These are phyloP conservation scores for Globisporangium irregulare DNA, from an alignment of 352 stramenopile species.

Conservation along the genomic window DNA sequence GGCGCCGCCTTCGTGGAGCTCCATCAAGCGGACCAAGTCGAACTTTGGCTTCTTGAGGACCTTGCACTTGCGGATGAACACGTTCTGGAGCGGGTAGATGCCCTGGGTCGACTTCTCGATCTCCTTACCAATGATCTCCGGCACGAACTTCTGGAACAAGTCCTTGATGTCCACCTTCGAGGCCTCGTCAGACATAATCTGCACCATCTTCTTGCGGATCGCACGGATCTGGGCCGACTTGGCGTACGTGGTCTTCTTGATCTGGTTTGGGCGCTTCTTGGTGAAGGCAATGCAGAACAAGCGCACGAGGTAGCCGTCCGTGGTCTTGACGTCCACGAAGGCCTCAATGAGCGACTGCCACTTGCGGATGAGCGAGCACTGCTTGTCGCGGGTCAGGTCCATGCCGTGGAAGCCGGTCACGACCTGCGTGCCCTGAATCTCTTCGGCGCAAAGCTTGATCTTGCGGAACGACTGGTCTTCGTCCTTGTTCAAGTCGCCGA, in stretches of 20 bases:
- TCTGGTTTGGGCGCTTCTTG: constrained; percentile 98
- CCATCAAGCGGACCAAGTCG: constrained; percentile 99
- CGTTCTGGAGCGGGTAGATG: constrained; percentile 99
- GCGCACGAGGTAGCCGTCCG: constrained; percentile 98
- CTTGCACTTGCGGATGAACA: constrained; percentile 99
- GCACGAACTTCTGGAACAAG: constrained; percentile 99
- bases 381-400: constrained; percentile 97
- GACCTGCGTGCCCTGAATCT: constrained; percentile 92
- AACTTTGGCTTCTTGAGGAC: constrained; percentile 99
- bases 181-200: constrained; percentile 97
- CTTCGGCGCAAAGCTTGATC: constrained; percentile 98
- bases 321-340: constrained; percentile 99
- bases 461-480: constrained; percentile 98
- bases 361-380: constrained; percentile 99
- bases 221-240: constrained; percentile 95
- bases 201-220: constrained; percentile 99
- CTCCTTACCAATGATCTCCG: constrained; percentile 97
- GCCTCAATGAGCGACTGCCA: constrained; percentile 99
- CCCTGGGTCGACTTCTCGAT: constrained; percentile 97
- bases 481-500: constrained; percentile 99
- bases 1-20: constrained; percentile 96
- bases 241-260: constrained; percentile 99
- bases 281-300: constrained; percentile 99
- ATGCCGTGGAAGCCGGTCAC: constrained; percentile 91
- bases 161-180: constrained; percentile 99